These are phyloP conservation scores for Rubroboletus satanas DNA, from an alignment of 768 basidiomycete genomes.

Conservation along the genomic window DNA sequence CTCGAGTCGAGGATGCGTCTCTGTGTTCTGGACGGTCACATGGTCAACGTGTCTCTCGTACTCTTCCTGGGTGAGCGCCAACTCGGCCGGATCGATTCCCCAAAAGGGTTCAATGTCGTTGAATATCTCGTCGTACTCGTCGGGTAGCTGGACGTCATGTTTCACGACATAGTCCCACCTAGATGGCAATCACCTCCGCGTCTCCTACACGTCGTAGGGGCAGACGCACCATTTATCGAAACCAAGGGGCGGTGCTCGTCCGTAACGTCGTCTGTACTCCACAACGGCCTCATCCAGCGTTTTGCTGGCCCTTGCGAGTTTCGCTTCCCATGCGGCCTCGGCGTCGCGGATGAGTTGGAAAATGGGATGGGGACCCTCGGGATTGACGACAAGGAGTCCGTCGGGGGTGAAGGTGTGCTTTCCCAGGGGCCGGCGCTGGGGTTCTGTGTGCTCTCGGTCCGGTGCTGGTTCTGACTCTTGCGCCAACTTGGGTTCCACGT, in stretches of 20 bases:
- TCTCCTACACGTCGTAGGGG: not conserved
- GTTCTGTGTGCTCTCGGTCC: not conserved
- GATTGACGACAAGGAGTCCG: conserved; percentile 35
- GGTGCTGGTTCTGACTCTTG: not conserved
- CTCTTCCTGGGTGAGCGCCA: conserved; percentile 19
- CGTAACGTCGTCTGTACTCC: conserved; percentile 38
- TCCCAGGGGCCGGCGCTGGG: not conserved
- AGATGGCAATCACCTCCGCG: conserved; percentile 12
- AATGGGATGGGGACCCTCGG: conserved; percentile 40
- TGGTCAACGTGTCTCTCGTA: conserved; percentile 14
- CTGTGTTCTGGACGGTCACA: conserved; percentile 27
- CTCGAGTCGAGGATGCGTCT: conserved; percentile 2
- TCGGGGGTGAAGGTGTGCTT: conserved; percentile 24
- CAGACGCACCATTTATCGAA: conserved; percentile 42
- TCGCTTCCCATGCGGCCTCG: conserved; percentile 35
- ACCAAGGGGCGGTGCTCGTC: conserved; percentile 35
- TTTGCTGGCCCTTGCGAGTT: conserved; percentile 33
- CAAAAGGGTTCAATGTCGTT: conserved; percentile 36
- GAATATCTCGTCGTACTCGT: conserved; percentile 47
- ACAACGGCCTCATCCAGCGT: conserved; percentile 35
- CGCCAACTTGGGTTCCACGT: not conserved
- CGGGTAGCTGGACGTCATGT: conserved; percentile 39
- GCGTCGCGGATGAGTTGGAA: conserved; percentile 38
- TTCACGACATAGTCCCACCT: conserved; percentile 39
- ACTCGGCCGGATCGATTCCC: conserved; percentile 32